phyloP scores from a whole-genome alignment of 2,329 filamentous ascomycete species.

The Aspergillus fumigatiaffinis region DNA sequence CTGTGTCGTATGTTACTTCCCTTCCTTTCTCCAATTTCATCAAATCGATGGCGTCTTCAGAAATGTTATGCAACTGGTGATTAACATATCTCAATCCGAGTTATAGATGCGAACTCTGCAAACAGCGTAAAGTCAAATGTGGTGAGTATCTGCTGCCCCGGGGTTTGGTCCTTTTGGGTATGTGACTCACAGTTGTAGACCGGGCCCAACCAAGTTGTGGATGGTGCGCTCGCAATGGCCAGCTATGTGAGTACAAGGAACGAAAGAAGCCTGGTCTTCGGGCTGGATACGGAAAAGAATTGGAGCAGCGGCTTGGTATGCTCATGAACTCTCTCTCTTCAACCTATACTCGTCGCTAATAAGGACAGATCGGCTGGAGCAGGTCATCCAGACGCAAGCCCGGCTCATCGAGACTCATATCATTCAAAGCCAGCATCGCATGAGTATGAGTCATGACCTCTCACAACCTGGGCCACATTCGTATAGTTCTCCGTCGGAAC shows the following conservation, averaged over 20 bases:
- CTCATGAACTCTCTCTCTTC: background rate
- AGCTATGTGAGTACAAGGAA: conserved; percentile 65
- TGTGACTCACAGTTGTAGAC: conserved; percentile 28
- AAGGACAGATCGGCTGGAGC: conserved; percentile 58
- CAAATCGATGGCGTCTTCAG: background rate
- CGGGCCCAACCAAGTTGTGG: conserved; percentile 60
- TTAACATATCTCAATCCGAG: background rate
- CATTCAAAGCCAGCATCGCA: conserved; percentile 30
- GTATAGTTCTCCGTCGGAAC: conserved; percentile 47
- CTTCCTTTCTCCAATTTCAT: background rate
- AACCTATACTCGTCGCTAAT: conserved; percentile 2
- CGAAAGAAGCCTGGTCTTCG: conserved; percentile 65
- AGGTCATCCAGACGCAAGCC: conserved; percentile 61
- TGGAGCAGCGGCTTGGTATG: conserved; percentile 62
- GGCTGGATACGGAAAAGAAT: conserved; percentile 66
- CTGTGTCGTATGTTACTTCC: conserved; percentile 32
- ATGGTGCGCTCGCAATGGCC: conserved; percentile 66
- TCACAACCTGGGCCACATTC: conserved; percentile 24
- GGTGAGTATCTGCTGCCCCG: conserved; percentile 28
- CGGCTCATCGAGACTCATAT: conserved; percentile 62
- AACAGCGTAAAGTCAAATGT: conserved; percentile 45
- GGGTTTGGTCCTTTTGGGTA: background rate
- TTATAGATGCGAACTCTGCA: conserved; percentile 41
- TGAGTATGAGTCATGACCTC: conserved; percentile 22
- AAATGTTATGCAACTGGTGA: background rate